A percentile compares a stretch with the other conserved stretches of the same genome.
Evolutionary conservation across 2,329 filamentous ascomycete species (phyloP).

Genomic region (Kalaharituber pfeilii): DNA sequence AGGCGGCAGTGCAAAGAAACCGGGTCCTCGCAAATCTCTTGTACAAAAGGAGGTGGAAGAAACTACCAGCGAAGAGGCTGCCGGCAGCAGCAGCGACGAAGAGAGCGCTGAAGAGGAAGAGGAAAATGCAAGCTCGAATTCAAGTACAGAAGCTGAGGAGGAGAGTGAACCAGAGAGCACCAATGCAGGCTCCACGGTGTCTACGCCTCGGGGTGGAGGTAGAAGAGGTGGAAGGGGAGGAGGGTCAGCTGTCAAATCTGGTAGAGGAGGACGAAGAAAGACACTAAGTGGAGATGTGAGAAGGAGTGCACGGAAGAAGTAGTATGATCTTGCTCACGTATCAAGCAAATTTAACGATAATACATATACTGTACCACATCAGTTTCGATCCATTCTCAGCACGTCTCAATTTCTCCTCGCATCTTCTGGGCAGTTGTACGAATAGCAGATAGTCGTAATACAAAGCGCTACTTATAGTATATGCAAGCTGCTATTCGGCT

Average conservation of each 20-base stretch:
- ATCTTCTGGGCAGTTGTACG: no score
- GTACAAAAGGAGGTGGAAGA: not conserved
- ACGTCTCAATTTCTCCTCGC: no score
- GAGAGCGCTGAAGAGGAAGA: not conserved
- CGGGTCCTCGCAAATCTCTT: not conserved
- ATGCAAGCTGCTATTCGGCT: no score
- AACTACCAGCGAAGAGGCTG: not conserved
- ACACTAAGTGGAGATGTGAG: constrained; percentile 8
- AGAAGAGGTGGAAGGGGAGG: constrained; percentile 25
- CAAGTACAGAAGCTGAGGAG: no score
- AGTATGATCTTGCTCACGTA: no score
- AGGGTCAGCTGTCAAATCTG: constrained; percentile 28
- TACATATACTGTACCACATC: no score
- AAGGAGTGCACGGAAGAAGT: no score
- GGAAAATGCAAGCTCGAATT: not conserved
- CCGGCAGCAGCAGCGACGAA: not conserved
- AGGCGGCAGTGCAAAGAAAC: not conserved
- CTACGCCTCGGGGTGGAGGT: not conserved
- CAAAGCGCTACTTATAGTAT: no score
- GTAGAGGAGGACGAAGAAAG: no score
- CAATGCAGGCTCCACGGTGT: not conserved
- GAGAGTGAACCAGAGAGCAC: not conserved
- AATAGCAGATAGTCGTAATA: no score
- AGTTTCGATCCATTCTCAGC: no score
- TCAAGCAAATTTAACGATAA: no score